Percentiles rank a stretch among this genome's conserved stretches.
Evolutionary conservation across 1,284 basidiomycete species (phyloP).

Genomic region (Pseudozyma pruni): DNA sequence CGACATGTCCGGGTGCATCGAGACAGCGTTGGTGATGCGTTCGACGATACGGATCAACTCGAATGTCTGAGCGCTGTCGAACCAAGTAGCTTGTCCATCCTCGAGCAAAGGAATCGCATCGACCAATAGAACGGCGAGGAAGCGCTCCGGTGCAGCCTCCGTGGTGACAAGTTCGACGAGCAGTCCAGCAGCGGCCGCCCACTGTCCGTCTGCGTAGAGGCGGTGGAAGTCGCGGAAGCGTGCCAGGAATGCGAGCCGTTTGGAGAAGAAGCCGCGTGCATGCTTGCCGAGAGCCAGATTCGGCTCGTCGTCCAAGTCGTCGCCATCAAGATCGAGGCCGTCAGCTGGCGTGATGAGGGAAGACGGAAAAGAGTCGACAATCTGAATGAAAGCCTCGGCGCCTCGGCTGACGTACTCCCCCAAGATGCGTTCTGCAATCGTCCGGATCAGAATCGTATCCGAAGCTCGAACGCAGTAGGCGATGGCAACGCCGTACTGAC

Average conservation of each 20-base stretch:
- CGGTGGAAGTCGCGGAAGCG: conserved; percentile 64
- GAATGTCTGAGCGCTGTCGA: conserved; percentile 55
- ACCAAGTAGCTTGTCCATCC: conserved; percentile 47
- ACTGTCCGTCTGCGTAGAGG: conserved; percentile 45
- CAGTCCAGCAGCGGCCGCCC: conserved; percentile 51
- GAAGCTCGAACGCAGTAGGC: conserved; percentile 63
- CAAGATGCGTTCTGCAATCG: conserved; percentile 60
- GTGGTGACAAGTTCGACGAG: conserved; percentile 62
- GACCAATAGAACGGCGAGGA: conserved; percentile 61
- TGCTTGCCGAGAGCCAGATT: conserved; percentile 11
- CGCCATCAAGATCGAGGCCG: conserved; percentile 23
- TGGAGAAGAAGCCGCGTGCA: conserved; percentile 47
- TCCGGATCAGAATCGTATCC: conserved; percentile 55
- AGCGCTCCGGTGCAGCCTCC: conserved; percentile 59
- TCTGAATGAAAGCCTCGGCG: conserved; percentile 48
- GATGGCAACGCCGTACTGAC: conserved; percentile 57
- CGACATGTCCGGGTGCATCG: conserved; percentile 45
- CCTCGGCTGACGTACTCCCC: conserved; percentile 56
- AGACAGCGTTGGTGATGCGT: conserved; percentile 45
- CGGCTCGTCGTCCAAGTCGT: conserved; percentile 12
- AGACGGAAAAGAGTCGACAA: conserved; percentile 62
- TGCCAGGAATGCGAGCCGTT: conserved; percentile 60
- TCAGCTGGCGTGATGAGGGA: conserved; percentile 45
- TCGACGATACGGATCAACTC: conserved; percentile 63
- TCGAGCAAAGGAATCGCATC: conserved; percentile 62